Evolutionary conservation across 2,329 filamentous ascomycete genomes (phyloP), one percentile per base, ranked within the genome.

Genomic region (Penicillium corylophilum): DNA sequence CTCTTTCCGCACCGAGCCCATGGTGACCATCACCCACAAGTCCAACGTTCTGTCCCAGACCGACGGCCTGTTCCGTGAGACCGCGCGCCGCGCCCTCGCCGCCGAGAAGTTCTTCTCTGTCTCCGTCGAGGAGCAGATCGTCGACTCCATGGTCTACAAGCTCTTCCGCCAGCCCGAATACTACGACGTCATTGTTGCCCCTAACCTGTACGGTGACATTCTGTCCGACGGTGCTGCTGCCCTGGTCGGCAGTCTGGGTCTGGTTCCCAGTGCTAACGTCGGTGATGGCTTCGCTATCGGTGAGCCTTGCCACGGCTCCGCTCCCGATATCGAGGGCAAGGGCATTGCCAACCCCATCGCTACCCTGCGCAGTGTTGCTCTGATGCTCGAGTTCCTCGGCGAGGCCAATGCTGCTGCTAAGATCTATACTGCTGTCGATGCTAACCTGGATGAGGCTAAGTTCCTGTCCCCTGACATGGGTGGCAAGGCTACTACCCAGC

Each of bases 91-190:
- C 26, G 90, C 89, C 4, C 85, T 97, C 8, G 80, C 84, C 24
- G 79, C 80, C 46, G 62, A 81, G 12, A 80, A 78, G 60, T 96
- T 89, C 77, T 74, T 75, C 54, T 74, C 73, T 45, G 78, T 95
- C 48, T 76, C 77, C 38, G 80, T 96, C 48, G 94, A 97, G 75
- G 94, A 97, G 81, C 94, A 99, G 79, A 99, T 99, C 64, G 93
- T 99, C 57, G 94, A 99, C 77, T 93, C 88, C 56, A 99, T 99
- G 94, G 91, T 97, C 52, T 97, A 97, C 84, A 97, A 97, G 81
- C 88, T 99, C 51, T 97, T 97, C 85, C 90, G 93, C 56, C 90
- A 97, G 76, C 94, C 94, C 39, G 82, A 87, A 67, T 88, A 87
- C 68, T 99, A 97, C 84, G 94, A 99, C 72, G 93, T 97, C 61